phyloP scores from a whole-genome alignment of 352 stramenopile species.

The Phytophthora foliorum region DNA sequence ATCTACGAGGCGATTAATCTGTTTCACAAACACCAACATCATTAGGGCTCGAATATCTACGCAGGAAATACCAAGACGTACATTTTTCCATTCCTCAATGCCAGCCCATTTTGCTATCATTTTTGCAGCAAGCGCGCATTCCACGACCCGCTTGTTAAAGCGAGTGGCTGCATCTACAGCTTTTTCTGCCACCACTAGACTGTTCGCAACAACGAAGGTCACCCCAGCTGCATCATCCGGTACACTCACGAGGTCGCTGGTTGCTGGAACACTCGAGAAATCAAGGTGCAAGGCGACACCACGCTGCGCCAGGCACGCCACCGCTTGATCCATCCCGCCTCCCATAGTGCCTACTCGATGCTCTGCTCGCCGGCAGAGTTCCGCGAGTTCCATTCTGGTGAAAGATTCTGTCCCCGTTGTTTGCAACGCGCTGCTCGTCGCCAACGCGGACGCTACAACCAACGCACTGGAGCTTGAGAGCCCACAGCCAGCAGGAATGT shows the following conservation, averaged over 20 bases:
- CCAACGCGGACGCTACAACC: slow-evolving; percentile 75
- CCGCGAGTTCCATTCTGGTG: slow-evolving; percentile 54
- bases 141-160: slow-evolving; percentile 87
- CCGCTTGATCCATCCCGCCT: slow-evolving; percentile 89
- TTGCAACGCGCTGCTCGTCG: slow-evolving; percentile 31
- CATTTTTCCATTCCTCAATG: slow-evolving; percentile 50
- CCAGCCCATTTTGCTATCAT: slow-evolving; percentile 62
- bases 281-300: slow-evolving; percentile 68
- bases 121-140: slow-evolving; percentile 81
- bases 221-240: slow-evolving; percentile 35
- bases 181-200: slow-evolving; percentile 74
- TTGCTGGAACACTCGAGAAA: slow-evolving; percentile 49
- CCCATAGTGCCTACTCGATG: slow-evolving; percentile 79
- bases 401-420: slow-evolving; percentile 16
- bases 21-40: background rate
- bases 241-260: slow-evolving; percentile 22
- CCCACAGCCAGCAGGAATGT: slow-evolving; percentile 72
- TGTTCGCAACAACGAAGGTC: slow-evolving; percentile 84
- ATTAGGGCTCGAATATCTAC: background rate
- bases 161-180: slow-evolving; percentile 64
- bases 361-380: slow-evolving; percentile 66
- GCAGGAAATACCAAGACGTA: slow-evolving; percentile 14
- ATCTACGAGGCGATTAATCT: slow-evolving; percentile 61
- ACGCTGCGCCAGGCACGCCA: slow-evolving; percentile 60
- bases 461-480: slow-evolving; percentile 87